A percentile compares a stretch with the other conserved stretches of the same genome.
These are phyloP conservation scores for Fomitopsis pinicola DNA, from an alignment of 1,284 basidiomycete species.

Conservation along the genomic window DNA sequence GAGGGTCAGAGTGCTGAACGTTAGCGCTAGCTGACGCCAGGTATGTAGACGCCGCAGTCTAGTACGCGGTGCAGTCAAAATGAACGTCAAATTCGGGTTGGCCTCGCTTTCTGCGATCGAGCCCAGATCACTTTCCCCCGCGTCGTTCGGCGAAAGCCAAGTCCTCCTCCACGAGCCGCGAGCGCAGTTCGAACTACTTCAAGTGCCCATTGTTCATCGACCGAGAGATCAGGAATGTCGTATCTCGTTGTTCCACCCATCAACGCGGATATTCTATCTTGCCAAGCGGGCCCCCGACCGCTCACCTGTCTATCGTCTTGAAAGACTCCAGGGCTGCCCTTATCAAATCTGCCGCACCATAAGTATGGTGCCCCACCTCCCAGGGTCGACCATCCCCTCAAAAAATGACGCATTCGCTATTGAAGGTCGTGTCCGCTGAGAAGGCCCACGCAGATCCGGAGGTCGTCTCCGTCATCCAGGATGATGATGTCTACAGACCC, in stretches of 20 bases:
- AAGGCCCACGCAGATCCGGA: slow-evolving; percentile 13
- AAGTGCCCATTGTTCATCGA: no score
- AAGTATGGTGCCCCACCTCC: not conserved
- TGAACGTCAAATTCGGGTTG: not conserved
- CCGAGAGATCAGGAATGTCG: not conserved
- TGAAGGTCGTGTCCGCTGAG: slow-evolving; percentile 10
- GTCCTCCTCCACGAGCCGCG: not conserved
- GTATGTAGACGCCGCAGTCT: not conserved
- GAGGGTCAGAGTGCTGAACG: no score
- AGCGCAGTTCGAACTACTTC: no score
- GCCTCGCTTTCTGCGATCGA: no score
- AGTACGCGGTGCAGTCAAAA: not conserved
- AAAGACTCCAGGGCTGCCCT: not conserved
- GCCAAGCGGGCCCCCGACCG: not conserved
- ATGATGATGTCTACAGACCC: slow-evolving; percentile 38
- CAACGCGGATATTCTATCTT: not conserved
- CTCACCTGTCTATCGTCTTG: not conserved
- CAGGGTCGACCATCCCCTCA: not conserved
- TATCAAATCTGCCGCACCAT: not conserved
- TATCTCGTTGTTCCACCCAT: not conserved
- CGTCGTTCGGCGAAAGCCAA: not conserved
- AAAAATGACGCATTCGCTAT: slow-evolving; percentile 7
- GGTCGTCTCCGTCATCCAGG: slow-evolving; percentile 10
- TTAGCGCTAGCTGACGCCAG: no score
- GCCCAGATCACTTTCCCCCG: no score